Conservation (phyloP, 352 stramenopile genomes). For the Pythium grandisporangium region DNA sequence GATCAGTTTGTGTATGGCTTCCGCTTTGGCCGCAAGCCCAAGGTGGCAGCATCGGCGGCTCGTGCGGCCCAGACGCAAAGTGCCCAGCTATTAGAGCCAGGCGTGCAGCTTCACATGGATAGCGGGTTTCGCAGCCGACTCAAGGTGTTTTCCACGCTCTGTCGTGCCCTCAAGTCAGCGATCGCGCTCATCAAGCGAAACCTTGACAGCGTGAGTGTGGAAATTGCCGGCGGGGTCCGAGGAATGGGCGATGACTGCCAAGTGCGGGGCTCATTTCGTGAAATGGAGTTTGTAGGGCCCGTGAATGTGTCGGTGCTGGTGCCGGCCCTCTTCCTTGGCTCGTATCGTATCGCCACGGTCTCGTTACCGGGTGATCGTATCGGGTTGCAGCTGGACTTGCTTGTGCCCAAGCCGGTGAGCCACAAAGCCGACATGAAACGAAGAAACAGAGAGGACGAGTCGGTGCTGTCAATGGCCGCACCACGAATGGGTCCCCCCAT, state of each 20-base stretch:
- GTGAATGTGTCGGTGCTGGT: slow-evolving; percentile 36
- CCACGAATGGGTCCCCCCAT: too few species aligned
- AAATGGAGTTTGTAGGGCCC: slow-evolving; percentile 43
- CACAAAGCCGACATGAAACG: too few species aligned
- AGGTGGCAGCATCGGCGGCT: slow-evolving; percentile 22
- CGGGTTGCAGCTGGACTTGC: slow-evolving; percentile 45
- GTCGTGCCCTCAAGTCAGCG: slow-evolving; percentile 31
- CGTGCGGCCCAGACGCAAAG: slow-evolving; percentile 15
- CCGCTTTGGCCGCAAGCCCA: slow-evolving; percentile 53
- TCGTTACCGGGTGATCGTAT: slow-evolving; percentile 26
- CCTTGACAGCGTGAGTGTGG: slow-evolving; percentile 38
- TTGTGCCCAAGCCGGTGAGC: too few species aligned
- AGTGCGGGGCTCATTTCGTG: slow-evolving; percentile 46
- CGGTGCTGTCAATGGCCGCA: too few species aligned
- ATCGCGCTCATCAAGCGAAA: slow-evolving; percentile 54
- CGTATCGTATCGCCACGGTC: slow-evolving; percentile 45
- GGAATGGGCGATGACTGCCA: slow-evolving; percentile 43
- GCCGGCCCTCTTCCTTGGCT: slow-evolving; percentile 44
- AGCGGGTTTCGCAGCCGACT: slow-evolving; percentile 29
- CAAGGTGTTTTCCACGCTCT: slow-evolving; percentile 54
- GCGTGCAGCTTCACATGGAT: slow-evolving; percentile 32
- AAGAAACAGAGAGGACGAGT: too few species aligned
- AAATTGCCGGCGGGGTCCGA: slow-evolving; percentile 33
- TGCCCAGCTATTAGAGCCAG: slow-evolving; percentile 28
- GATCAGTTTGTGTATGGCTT: slow-evolving; percentile 62